These are phyloP conservation scores for Aspergillus heteromorphus DNA, from an alignment of 495 filamentous ascomycete genomes.

Conservation along the genomic window DNA sequence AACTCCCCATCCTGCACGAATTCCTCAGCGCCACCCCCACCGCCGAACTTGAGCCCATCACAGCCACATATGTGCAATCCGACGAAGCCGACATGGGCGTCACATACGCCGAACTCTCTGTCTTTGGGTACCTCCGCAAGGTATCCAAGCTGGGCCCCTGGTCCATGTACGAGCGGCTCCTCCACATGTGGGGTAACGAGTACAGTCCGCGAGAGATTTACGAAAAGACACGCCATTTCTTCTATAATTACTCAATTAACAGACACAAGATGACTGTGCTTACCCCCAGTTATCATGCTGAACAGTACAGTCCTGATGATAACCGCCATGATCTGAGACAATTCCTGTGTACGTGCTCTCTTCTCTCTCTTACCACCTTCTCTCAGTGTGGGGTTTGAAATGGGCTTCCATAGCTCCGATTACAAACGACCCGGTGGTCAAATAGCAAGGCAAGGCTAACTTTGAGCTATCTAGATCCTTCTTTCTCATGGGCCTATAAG, in stretches of 20 bases:
- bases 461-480: slow-evolving; percentile 23
- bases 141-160: slow-evolving; percentile 68
- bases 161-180: slow-evolving; percentile 61
- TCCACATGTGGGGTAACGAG: slow-evolving; percentile 63
- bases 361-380: neutral
- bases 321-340: slow-evolving; percentile 65
- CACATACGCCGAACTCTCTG: slow-evolving; percentile 48
- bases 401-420: no score
- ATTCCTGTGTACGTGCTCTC: slow-evolving; percentile 38
- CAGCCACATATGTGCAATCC: slow-evolving; percentile 42
- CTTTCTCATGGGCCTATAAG: slow-evolving; percentile 38
- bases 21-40: slow-evolving; percentile 76
- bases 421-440: no score
- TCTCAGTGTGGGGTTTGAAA: neutral
- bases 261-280: slow-evolving; percentile 65
- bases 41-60: slow-evolving; percentile 80
- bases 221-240: slow-evolving; percentile 67
- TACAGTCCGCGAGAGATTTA: slow-evolving; percentile 37
- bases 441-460: neutral
- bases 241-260: slow-evolving; percentile 50
- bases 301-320: slow-evolving; percentile 58
- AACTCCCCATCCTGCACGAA: slow-evolving; percentile 63
- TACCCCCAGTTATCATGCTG: slow-evolving; percentile 55
- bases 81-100: slow-evolving; percentile 77
- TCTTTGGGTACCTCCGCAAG: slow-evolving; percentile 65